These are phyloP conservation scores for Apiotrichum sp. DNA, from an alignment of 1,284 basidiomycete genomes.

Conservation along the genomic window DNA sequence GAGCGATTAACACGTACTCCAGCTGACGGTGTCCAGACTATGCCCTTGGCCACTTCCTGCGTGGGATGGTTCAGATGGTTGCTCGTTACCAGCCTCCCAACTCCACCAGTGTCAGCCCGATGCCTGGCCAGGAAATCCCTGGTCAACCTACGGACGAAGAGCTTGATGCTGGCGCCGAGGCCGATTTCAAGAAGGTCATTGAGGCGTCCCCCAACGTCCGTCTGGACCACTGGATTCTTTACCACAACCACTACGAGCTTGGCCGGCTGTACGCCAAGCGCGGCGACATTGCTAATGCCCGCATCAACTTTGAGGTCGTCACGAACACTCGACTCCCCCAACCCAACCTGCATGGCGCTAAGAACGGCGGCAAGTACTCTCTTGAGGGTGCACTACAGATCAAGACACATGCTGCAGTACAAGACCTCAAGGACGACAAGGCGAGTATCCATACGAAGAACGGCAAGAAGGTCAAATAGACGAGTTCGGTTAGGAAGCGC, in stretches of 20 bases:
- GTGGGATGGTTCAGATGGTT: slow-evolving; percentile 57
- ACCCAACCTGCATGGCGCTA: slow-evolving; percentile 47
- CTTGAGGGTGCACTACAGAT: slow-evolving; percentile 56
- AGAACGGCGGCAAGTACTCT: slow-evolving; percentile 48
- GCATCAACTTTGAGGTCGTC: slow-evolving; percentile 63
- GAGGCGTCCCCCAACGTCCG: slow-evolving; percentile 65
- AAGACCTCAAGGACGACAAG: slow-evolving; percentile 48
- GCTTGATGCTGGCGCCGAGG: slow-evolving; percentile 54
- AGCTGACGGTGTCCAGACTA: slow-evolving; percentile 52
- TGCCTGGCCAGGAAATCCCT: not conserved
- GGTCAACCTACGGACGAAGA: slow-evolving; percentile 40
- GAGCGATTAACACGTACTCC: slow-evolving; percentile 8
- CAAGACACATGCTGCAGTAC: slow-evolving; percentile 57
- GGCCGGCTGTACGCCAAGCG: slow-evolving; percentile 63
- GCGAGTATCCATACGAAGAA: not conserved
- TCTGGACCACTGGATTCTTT: slow-evolving; percentile 72
- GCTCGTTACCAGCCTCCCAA: slow-evolving; percentile 52
- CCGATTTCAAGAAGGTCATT: slow-evolving; percentile 65
- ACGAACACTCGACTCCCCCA: slow-evolving; percentile 45
- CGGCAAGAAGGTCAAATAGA: not conserved
- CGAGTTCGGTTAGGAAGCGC: not conserved
- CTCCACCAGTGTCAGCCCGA: too few relatives aligned
- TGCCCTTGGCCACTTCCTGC: slow-evolving; percentile 72
- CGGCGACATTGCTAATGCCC: slow-evolving; percentile 56
- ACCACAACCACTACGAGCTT: slow-evolving; percentile 74